Percentiles rank a stretch among this genome's conserved stretches.
phyloP scores from a whole-genome alignment of 1,284 basidiomycete species.

The Inonotus hispidus region DNA sequence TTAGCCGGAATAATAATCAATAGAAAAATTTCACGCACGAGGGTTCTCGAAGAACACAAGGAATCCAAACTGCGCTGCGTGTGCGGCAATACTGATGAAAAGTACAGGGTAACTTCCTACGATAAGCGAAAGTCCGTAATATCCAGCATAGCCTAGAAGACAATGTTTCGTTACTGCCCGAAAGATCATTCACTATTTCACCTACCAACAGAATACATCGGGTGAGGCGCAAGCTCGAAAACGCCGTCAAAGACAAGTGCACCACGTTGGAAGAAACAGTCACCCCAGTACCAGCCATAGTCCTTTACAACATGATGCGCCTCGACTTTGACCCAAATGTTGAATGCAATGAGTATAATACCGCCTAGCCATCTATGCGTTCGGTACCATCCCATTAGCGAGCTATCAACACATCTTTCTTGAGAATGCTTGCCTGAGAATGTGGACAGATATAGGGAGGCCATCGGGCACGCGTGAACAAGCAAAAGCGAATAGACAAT shows the following conservation, averaged over 20 bases:
- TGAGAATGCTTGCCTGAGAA: conserved; percentile 53
- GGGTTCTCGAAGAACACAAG: conserved; percentile 97
- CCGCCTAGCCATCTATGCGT: conserved; percentile 78
- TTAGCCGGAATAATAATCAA: not conserved
- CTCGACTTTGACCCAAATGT: conserved; percentile 98
- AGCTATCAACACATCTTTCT: not conserved
- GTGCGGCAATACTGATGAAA: conserved; percentile 88
- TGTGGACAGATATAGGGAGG: conserved; percentile 69
- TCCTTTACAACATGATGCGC: conserved; percentile 95
- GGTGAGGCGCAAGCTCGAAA: conserved; percentile 88
- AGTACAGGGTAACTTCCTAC: conserved; percentile 87
- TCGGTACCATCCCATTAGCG: conserved; percentile 14
- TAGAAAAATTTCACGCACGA: conserved; percentile 48
- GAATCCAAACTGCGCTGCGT: conserved; percentile 95
- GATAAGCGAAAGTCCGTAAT: conserved; percentile 92
- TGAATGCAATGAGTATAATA: conserved; percentile 84
- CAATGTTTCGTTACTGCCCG: not conserved
- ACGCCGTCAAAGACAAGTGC: conserved; percentile 96
- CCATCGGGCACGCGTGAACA: conserved; percentile 81
- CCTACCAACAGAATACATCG: conserved; percentile 91
- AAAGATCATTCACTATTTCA: not conserved
- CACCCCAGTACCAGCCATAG: conserved; percentile 97
- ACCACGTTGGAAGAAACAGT: conserved; percentile 91
- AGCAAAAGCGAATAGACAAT: conserved; percentile 92
- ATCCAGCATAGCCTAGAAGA: conserved; percentile 79